These are phyloP conservation scores for Globisporangium mamillatum DNA, from an alignment of 352 stramenopile genomes.

Conservation along the genomic window DNA sequence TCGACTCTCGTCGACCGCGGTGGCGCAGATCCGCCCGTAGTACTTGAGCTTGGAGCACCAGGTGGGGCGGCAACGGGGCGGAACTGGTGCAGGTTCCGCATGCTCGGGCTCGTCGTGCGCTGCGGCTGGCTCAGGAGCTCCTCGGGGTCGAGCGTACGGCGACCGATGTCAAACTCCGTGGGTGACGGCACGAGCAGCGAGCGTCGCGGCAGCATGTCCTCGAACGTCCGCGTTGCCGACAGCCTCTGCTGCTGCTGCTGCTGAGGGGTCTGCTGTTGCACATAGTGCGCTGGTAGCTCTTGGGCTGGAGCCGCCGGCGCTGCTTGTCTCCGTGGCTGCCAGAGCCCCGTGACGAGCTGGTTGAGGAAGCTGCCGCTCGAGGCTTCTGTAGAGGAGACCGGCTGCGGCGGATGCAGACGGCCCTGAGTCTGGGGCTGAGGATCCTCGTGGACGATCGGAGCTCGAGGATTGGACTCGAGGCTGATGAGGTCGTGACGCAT, in stretches of 20 bases:
- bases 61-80: constrained; percentile 22
- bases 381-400: constrained; percentile 1
- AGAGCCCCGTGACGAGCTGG: constrained; percentile 4
- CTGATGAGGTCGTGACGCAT: constrained; percentile 3
- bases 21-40: background rate
- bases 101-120: constrained; percentile 28
- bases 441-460: background rate
- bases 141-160: constrained; percentile 29
- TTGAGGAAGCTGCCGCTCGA: constrained; percentile 4
- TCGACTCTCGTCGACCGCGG: background rate
- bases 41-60: background rate
- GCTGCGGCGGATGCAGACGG: background rate
- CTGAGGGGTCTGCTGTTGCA: background rate
- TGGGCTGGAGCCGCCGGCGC: background rate
- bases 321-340: background rate
- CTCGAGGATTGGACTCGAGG: background rate
- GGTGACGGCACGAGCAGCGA: constrained; percentile 28
- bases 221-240: constrained; percentile 20
- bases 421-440: background rate
- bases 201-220: constrained; percentile 26
- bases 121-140: constrained; percentile 11
- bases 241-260: background rate
- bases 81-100: constrained; percentile 31
- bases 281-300: constrained; percentile 1
- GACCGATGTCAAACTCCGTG: constrained; percentile 17